Conservation (phyloP, 169 alveolate genomes). For the Plasmodium reichenowi region DNA sequence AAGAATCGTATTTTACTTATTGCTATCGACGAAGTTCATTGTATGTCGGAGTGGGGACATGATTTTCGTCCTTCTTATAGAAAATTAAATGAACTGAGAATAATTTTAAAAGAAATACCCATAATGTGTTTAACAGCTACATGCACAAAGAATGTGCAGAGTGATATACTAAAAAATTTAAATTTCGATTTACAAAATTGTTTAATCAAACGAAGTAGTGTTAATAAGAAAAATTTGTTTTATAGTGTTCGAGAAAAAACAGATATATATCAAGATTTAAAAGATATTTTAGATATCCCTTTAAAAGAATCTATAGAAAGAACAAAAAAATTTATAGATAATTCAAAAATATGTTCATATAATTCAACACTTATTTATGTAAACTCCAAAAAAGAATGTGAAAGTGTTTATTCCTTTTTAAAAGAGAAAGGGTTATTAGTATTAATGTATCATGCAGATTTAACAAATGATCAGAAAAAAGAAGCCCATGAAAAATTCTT, state of each 20-base stretch:
- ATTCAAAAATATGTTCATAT: slow-evolving; percentile 65
- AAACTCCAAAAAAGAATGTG: slow-evolving; percentile 65
- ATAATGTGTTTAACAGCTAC: slow-evolving; percentile 98
- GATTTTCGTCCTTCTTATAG: slow-evolving; percentile 98
- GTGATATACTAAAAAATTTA: slow-evolving; percentile 81
- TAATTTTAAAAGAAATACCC: slow-evolving; percentile 94
- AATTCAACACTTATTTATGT: slow-evolving; percentile 72
- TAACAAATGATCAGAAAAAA: slow-evolving; percentile 81
- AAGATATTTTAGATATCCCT: slow-evolving; percentile 56
- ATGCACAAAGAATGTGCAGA: slow-evolving; percentile 93
- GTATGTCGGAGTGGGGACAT: slow-evolving; percentile 99
- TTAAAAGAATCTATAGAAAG: slow-evolving; percentile 9
- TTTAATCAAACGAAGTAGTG: slow-evolving; percentile 59
- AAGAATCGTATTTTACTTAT: slow-evolving; percentile 91
- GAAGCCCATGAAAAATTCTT: slow-evolving; percentile 88
- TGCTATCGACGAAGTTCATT: slow-evolving; percentile 99
- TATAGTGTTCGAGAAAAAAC: slow-evolving; percentile 45
- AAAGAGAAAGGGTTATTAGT: slow-evolving; percentile 30
- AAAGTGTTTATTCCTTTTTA: slow-evolving; percentile 25
- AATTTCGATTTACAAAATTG: slow-evolving; percentile 40
- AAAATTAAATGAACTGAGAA: slow-evolving; percentile 88
- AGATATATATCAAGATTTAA: slow-evolving; percentile 24
- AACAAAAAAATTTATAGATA: slow-evolving; percentile 48
- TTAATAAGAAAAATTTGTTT: slow-evolving; percentile 51
- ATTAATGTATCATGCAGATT: slow-evolving; percentile 86